A percentile compares a stretch with the other conserved stretches of the same genome.
Conservation (phyloP, 768 basidiomycete genomes). For the Pleurotus tuber-regium region DNA sequence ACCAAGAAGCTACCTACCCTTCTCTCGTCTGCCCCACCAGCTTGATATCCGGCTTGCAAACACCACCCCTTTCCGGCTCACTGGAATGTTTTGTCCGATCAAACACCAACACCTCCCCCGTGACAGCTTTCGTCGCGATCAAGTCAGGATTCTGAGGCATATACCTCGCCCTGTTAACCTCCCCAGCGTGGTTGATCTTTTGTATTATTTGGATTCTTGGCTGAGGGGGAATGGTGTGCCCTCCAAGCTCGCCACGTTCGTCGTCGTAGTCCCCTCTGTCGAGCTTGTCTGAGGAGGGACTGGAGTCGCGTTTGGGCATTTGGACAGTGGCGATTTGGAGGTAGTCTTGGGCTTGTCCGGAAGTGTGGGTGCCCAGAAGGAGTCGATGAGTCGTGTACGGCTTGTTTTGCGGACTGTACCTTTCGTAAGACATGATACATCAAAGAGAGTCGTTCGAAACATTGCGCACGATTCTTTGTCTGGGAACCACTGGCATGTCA, state of each 20-base stretch:
- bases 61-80: constrained; percentile 82
- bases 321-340: constrained; percentile 94
- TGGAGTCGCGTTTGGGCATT: constrained; percentile 79
- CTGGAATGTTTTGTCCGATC: constrained; percentile 96
- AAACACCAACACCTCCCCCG: constrained; percentile 91
- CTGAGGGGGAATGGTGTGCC: constrained; percentile 79
- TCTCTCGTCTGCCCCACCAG: constrained; percentile 90
- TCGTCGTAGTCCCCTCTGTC: constrained; percentile 84
- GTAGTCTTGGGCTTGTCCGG: constrained; percentile 90
- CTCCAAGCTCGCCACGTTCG: constrained; percentile 92
- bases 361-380: constrained; percentile 96
- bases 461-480: constrained; percentile 84
- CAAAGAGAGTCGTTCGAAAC: not conserved
- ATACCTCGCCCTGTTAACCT: constrained; percentile 96
- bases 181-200: constrained; percentile 91
- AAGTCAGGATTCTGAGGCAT: constrained; percentile 99
- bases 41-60: constrained; percentile 87
- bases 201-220: constrained; percentile 90
- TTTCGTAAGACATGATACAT: not conserved
- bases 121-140: constrained; percentile 91
- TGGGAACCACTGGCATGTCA: constrained; percentile 99
- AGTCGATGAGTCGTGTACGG: constrained; percentile 95
- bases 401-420: constrained; percentile 77
- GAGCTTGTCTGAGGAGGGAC: constrained; percentile 72
- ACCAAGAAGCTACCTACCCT: constrained; percentile 57